Evolutionary conservation across 1,139 yeast species (phyloP).

Genomic region (Keqinozyma sinolaborantium): DNA sequence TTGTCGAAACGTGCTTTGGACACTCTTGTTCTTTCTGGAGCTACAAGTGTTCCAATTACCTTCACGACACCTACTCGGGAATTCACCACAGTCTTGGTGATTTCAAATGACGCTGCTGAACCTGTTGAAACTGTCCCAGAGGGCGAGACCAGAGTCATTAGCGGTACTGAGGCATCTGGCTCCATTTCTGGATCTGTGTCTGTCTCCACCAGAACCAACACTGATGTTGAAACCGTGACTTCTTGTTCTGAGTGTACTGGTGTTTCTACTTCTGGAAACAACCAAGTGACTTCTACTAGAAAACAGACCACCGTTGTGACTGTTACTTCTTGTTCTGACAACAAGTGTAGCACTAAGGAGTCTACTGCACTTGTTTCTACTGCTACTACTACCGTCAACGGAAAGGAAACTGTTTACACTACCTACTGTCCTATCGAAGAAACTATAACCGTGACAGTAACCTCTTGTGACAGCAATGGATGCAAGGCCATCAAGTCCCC

Average conservation of each 20-base stretch:
- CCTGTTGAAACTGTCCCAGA: background rate
- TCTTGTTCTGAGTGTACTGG: slow-evolving; percentile 41
- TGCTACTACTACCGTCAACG: slow-evolving; percentile 29
- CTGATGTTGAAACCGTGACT: slow-evolving; percentile 36
- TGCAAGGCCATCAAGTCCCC: slow-evolving; percentile 24
- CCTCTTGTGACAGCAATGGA: slow-evolving; percentile 39
- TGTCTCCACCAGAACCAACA: slow-evolving; percentile 13
- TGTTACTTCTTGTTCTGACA: slow-evolving; percentile 43
- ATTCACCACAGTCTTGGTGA: slow-evolving; percentile 1
- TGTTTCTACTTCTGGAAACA: slow-evolving; percentile 17
- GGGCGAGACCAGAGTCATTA: background rate
- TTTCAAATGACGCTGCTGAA: background rate
- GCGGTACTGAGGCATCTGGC: background rate
- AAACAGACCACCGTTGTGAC: slow-evolving; percentile 33
- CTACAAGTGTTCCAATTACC: background rate
- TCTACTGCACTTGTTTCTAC: slow-evolving; percentile 39
- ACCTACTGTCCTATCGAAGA: slow-evolving; percentile 32
- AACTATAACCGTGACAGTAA: slow-evolving; percentile 35
- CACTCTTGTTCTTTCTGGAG: background rate
- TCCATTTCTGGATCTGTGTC: background rate
- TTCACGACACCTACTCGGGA: slow-evolving; percentile 1
- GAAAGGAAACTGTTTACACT: slow-evolving; percentile 22
- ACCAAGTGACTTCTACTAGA: slow-evolving; percentile 29
- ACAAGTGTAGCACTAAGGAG: slow-evolving; percentile 30
- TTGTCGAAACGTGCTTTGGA: background rate